These are phyloP conservation scores for Aspergillus cavernicola DNA, from an alignment of 495 filamentous ascomycete genomes.

Conservation along the genomic window DNA sequence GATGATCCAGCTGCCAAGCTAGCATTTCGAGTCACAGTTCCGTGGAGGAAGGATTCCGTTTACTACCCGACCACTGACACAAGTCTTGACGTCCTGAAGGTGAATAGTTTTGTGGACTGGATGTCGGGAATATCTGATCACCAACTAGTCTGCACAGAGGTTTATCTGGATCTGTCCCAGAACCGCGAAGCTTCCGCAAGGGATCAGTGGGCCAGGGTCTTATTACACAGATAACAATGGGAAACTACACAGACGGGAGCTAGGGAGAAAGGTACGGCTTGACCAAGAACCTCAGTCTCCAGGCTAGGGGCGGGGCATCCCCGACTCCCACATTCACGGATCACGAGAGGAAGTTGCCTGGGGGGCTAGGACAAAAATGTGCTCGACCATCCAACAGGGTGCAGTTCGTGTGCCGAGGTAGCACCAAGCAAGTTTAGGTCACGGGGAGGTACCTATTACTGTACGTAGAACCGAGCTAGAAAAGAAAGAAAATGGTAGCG, in stretches of 20 bases:
- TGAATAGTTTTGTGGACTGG: not conserved
- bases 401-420: too few relatives aligned
- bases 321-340: too few relatives aligned
- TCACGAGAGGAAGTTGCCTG: too few relatives aligned
- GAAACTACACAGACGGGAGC: not conserved
- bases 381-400: too few relatives aligned
- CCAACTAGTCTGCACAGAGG: not conserved
- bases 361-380: too few relatives aligned
- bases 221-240: not conserved
- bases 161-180: not conserved
- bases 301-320: too few relatives aligned
- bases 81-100: not conserved
- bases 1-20: not conserved
- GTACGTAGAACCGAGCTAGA: too few relatives aligned
- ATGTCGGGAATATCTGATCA: not conserved
- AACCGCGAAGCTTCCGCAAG: not conserved
- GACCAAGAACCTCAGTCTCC: too few relatives aligned
- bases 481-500: too few relatives aligned
- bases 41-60: not conserved
- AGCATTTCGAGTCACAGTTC: not conserved
- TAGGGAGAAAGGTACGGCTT: too few relatives aligned
- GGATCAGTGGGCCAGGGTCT: not conserved
- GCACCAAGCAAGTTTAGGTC: too few relatives aligned
- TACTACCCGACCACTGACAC: not conserved
- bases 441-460: too few relatives aligned